Evolutionary conservation across 768 basidiomycete genomes (phyloP).

Genomic region (Leccinum sublutescens): DNA sequence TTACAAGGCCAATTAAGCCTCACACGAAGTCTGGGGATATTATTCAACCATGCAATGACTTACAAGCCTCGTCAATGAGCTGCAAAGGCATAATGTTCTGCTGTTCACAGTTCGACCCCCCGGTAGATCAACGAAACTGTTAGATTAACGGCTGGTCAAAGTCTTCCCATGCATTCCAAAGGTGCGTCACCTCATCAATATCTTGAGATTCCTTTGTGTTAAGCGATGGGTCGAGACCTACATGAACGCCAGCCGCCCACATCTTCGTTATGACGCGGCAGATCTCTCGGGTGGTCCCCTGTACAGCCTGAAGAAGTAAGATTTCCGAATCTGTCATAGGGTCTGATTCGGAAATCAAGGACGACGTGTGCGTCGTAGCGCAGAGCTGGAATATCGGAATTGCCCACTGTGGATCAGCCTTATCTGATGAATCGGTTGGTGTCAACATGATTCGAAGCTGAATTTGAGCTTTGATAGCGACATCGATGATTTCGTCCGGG

Average conservation of each 20-base stretch:
- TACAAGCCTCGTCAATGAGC: no score
- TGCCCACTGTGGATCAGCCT: conserved; percentile 25
- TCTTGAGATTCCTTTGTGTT: conserved; percentile 3
- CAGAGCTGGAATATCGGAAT: conserved; percentile 31
- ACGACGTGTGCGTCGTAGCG: conserved; percentile 26
- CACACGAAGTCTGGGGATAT: no score
- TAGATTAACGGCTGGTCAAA: conserved; percentile 52
- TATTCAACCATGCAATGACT: no score
- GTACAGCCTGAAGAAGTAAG: conserved; percentile 26
- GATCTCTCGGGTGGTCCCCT: conserved; percentile 42
- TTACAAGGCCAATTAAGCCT: no score
- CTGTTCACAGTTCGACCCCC: conserved; percentile 55
- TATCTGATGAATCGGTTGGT: conserved; percentile 1
- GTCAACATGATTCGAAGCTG: conserved; percentile 31
- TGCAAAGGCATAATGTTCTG: conserved; percentile 40
- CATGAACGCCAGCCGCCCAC: conserved; percentile 43
- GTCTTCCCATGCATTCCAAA: conserved; percentile 37
- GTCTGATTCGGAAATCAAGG: not conserved
- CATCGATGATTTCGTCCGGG: conserved; percentile 4
- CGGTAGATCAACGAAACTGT: conserved; percentile 53
- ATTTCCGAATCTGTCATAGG: conserved; percentile 30
- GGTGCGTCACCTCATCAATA: not conserved
- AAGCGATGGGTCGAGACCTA: conserved; percentile 15
- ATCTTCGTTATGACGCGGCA: conserved; percentile 45
- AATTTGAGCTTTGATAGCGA: conserved; percentile 11